Evolutionary conservation across 805 yeast genomes (phyloP), one percentile per base, ranked within the genome.

Genomic region (Jamesozyma rosinii): DNA sequence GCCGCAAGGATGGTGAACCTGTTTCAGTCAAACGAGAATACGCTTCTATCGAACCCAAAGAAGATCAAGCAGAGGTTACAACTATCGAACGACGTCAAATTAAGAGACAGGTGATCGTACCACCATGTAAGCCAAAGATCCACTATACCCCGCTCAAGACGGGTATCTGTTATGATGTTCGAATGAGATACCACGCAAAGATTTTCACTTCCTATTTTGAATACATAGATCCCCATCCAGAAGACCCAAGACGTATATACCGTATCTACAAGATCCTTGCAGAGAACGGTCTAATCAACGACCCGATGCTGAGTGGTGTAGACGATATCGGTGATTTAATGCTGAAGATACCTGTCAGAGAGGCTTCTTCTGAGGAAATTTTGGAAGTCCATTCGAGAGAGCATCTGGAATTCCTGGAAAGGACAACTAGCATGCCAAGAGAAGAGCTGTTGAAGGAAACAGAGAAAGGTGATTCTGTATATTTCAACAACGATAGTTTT

Each of bases 221-320:
- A 62, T 90, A 90, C 64, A 86, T 90, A 41, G 98, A 92, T 59
- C 98, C 97, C 2, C 99, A 92, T 60, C 99, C 99, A 4, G 99
- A 92, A 62, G 98, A 92, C 59, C 99, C 99, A 10, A 74, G 98
- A 49, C 77, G 99, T 52, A 89, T 90, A 31, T 92, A 89, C 65
- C 74, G 97, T 44, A 85, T 92, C 38, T 92, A 92, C 68, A 88
- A 92, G 65, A 83, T 84, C 35, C 72, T 92, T 36, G 97, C 96
- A 0, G 97, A 92, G 58, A 88, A 92, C 32, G 98, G 98, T 0
- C 70, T 92, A 14, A 81, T 92, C 44, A 75, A 69, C 31, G 97
- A 90, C 58, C 82, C 86, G 14, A 74, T 83, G 9, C 68, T 88
- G 40, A 74, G 83, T 2, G 72, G 81, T 5, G 64, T 74, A 5